Percentiles rank a stretch among this genome's conserved stretches.
phyloP scores from a whole-genome alignment of 2,329 filamentous ascomycete species.

The Alternaria sp. region DNA sequence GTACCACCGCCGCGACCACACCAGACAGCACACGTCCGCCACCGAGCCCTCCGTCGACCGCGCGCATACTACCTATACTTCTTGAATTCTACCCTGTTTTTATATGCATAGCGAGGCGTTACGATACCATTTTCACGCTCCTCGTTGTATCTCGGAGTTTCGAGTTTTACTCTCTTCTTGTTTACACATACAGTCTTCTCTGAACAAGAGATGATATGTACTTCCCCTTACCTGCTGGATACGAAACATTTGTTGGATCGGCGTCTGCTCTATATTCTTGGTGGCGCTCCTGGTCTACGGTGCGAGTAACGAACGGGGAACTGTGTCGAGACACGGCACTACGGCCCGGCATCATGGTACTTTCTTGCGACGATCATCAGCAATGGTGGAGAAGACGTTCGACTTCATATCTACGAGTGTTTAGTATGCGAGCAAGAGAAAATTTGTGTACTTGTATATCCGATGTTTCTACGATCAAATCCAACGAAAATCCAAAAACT shows the following conservation, averaged over 20 bases:
- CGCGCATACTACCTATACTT: background rate
- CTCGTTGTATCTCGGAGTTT: conserved; percentile 16
- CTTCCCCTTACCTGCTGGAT: background rate
- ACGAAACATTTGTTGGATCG: background rate
- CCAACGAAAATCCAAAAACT: background rate
- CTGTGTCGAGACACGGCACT: background rate
- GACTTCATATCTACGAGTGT: background rate
- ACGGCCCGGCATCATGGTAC: background rate
- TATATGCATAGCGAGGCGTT: conserved; percentile 49
- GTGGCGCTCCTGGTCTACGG: background rate
- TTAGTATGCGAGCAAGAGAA: background rate
- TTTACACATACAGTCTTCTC: conserved; percentile 1
- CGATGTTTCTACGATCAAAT: background rate
- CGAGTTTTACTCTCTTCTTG: conserved; percentile 13
- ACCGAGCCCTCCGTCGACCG: background rate
- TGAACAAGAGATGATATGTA: background rate
- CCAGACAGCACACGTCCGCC: background rate
- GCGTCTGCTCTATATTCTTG: background rate
- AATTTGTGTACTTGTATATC: background rate
- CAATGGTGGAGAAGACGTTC: background rate
- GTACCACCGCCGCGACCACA: background rate
- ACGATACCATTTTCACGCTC: conserved; percentile 38
- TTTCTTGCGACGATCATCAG: background rate
- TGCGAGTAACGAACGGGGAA: background rate
- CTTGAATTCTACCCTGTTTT: conserved; percentile 10